These are phyloP conservation scores for Torulaspora franciscae DNA, from an alignment of 805 yeast genomes.

Conservation along the genomic window DNA sequence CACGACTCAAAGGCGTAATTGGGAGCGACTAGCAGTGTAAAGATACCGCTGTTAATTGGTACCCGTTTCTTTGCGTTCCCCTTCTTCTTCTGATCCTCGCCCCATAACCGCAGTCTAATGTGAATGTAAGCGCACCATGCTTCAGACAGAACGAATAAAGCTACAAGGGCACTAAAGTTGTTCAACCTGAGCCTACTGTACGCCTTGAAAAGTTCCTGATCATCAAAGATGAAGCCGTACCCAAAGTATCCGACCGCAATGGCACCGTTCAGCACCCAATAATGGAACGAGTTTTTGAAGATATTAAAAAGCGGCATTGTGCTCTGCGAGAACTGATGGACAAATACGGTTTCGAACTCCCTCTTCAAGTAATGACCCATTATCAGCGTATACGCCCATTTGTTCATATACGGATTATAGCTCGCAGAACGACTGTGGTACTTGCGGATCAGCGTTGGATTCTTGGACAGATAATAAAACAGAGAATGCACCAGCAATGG, in stretches of 20 bases:
- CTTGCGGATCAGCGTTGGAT: slow-evolving; percentile 12
- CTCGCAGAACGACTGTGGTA: slow-evolving; percentile 9
- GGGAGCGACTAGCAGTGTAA: slow-evolving; percentile 79
- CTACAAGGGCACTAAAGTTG: slow-evolving; percentile 34
- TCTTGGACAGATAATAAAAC: slow-evolving; percentile 44
- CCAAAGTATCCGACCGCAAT: slow-evolving; percentile 46
- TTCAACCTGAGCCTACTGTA: slow-evolving; percentile 18
- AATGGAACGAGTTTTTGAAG: slow-evolving; percentile 85
- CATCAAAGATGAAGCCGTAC: slow-evolving; percentile 40
- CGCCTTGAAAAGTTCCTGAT: slow-evolving; percentile 15
- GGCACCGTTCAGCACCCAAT: slow-evolving; percentile 86
- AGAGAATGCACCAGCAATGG: slow-evolving; percentile 78
- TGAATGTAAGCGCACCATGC: slow-evolving; percentile 71
- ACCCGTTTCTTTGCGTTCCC: slow-evolving; percentile 37
- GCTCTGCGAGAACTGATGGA: slow-evolving; percentile 79
- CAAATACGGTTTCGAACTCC: slow-evolving; percentile 77
- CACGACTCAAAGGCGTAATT: slow-evolving; percentile 86
- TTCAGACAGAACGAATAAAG: slow-evolving; percentile 56
- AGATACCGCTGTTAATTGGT: slow-evolving; percentile 73
- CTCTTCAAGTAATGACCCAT: slow-evolving; percentile 79
- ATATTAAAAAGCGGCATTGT: slow-evolving; percentile 90
- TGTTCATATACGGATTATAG: slow-evolving; percentile 28
- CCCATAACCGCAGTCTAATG: slow-evolving; percentile 51
- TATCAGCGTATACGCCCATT: slow-evolving; percentile 42
- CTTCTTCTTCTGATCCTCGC: slow-evolving; percentile 35